These are phyloP conservation scores for Podaxis mareebaensis DNA, from an alignment of 768 basidiomycete species.

Conservation along the genomic window DNA sequence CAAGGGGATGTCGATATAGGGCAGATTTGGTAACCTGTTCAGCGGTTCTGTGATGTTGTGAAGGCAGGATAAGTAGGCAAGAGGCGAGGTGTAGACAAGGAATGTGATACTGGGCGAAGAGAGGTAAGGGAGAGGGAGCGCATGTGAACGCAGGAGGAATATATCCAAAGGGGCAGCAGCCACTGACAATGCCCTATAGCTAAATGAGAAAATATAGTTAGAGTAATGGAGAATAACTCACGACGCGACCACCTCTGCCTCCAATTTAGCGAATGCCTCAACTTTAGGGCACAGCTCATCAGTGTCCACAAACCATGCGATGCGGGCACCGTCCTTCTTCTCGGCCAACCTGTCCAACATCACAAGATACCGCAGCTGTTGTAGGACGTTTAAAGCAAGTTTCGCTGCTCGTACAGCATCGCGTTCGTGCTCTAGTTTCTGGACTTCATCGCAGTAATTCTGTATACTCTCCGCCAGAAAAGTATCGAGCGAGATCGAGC, in stretches of 20 bases:
- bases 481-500: conserved; percentile 60
- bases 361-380: conserved; percentile 68
- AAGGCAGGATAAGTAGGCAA: conserved; percentile 64
- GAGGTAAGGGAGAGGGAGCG: conserved; percentile 74
- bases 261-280: conserved; percentile 50
- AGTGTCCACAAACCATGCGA: conserved; percentile 75
- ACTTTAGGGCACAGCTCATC: conserved; percentile 53
- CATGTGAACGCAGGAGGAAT: conserved; percentile 63
- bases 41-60: conserved; percentile 29
- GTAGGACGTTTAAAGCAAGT: conserved; percentile 47
- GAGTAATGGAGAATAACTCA: conserved; percentile 32
- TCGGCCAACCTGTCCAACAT: conserved; percentile 69
- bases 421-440: conserved; percentile 49
- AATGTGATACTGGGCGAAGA: conserved; percentile 70
- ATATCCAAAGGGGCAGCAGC: conserved; percentile 62
- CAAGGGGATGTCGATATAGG: conserved; percentile 56
- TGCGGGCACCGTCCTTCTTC: conserved; percentile 59
- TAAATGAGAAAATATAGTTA: conserved; percentile 14
- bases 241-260: conserved; percentile 56
- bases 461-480: conserved; percentile 60
- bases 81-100: conserved; percentile 68
- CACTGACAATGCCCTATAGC: conserved; percentile 36
- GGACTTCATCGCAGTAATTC: conserved; percentile 60
- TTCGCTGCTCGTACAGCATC: conserved; percentile 54
- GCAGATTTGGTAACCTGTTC: conserved; percentile 21